Evolutionary conservation across 768 basidiomycete genomes (phyloP).

Genomic region (Tulasnella sp.): DNA sequence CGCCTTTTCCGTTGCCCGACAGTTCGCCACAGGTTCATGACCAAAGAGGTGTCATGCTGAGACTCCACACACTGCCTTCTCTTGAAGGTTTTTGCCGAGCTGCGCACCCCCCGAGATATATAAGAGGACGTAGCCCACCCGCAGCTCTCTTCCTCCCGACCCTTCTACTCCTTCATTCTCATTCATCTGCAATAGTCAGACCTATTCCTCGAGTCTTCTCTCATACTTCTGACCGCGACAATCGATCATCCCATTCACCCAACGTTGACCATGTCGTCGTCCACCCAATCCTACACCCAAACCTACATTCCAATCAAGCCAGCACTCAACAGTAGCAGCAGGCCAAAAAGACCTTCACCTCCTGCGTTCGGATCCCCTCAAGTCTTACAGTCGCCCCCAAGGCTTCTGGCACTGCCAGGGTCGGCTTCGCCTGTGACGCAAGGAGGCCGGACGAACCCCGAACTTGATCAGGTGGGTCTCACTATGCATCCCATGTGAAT

Average conservation of each 20-base stretch:
- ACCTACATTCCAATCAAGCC: neutral
- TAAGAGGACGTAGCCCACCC: neutral
- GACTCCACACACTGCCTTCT: neutral
- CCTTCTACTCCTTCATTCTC: neutral
- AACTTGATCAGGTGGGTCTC: conserved; percentile 1
- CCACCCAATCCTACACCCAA: neutral
- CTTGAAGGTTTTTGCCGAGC: neutral
- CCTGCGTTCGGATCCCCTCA: neutral
- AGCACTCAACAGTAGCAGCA: neutral
- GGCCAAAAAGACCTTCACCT: neutral
- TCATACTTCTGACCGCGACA: neutral
- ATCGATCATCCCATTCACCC: neutral
- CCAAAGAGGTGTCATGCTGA: neutral
- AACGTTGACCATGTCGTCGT: neutral
- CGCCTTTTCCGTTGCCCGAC: neutral
- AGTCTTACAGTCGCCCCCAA: neutral
- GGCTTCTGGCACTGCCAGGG: neutral
- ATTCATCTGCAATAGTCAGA: neutral
- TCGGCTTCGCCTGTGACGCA: neutral
- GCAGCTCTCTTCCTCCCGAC: neutral
- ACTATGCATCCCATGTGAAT: neutral
- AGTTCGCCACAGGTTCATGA: neutral
- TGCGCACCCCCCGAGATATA: neutral
- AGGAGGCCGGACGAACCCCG: neutral
- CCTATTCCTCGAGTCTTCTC: neutral